Conservation (phyloP, 768 basidiomycete genomes). For the Auriscalpium orientale region DNA sequence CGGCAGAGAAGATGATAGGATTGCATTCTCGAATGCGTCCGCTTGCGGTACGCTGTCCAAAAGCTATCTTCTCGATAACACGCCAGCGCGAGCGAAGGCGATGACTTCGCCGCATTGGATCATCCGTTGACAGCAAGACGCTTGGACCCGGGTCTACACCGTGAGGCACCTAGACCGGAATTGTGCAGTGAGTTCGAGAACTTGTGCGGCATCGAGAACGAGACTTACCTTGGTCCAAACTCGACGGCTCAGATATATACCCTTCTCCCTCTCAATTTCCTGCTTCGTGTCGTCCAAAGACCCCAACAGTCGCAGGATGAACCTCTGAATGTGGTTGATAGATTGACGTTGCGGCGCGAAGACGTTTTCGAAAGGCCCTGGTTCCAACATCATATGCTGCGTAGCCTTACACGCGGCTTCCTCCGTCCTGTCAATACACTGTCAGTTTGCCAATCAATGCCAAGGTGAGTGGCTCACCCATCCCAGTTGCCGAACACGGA, state of each 20-base stretch:
- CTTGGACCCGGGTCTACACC: too few relatives aligned
- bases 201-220: neutral
- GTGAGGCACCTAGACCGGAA: neutral
- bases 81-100: neutral
- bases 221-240: neutral
- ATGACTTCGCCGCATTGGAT: neutral
- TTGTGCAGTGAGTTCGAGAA: neutral
- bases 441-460: neutral
- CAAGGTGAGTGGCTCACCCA: neutral
- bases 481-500: neutral
- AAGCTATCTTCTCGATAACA: neutral
- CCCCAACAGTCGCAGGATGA: neutral
- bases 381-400: too few relatives aligned
- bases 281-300: neutral
- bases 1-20: neutral
- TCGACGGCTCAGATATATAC: neutral
- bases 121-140: too few relatives aligned
- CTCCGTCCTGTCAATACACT: neutral
- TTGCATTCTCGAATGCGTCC: neutral
- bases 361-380: neutral
- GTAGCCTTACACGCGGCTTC: neutral
- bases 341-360: neutral
- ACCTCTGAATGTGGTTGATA: neutral
- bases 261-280: neutral
- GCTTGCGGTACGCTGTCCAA: too few relatives aligned